Base-by-base conservation (phyloP, 805 yeast species). In the Wickerhamomyces xylosicus region DNA sequence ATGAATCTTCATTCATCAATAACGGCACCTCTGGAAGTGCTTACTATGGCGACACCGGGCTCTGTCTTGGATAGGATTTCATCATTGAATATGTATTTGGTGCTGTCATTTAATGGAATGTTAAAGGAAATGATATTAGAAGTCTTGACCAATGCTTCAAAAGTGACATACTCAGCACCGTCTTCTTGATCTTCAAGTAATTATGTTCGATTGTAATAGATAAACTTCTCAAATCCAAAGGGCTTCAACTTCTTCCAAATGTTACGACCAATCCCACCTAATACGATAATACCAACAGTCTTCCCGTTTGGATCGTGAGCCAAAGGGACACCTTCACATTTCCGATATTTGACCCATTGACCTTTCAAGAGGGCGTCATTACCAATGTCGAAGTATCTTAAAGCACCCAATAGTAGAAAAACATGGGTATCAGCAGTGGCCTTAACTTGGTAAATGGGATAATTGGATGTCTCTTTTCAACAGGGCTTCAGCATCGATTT, bases 361-460 rank as follows among this genome's bases (percentile, higher is more conserved):
- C 46, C 42, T 5, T 57, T 52, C 11, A 57, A 52, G 21, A 65
- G 45, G 17, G 47, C 45, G 5, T 41, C 40, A 36, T 56, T 56
- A 38, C 62, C 64, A 19, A 57, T 47, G 5, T 62, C 56, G 48
- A 69, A 73, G 46, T 66, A 64, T 41, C 83, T 59, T 59, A 74
- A 74, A 3, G 74, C 66, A 34, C 68, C 67, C 41, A 77, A 49
- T 10, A 76, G 61, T 44, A 69, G 64, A 62, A 66, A 74, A 44
- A 76, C 56, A 7, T 69, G 79, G 48, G 73, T 59, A 46, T 77
- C 82, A 4, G 79, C 80, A 16, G 76, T 81, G n/a, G 78, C 77
- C 74, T 10, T 41, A 21, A 4, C 47, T 35, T 54, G 71, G 56
- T 44, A 57, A 54, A 47, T 73, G 67, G 41, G 74, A 67, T 45